phyloP scores from a whole-genome alignment of 2,329 filamentous ascomycete genomes.

The Ophiostoma ips region DNA sequence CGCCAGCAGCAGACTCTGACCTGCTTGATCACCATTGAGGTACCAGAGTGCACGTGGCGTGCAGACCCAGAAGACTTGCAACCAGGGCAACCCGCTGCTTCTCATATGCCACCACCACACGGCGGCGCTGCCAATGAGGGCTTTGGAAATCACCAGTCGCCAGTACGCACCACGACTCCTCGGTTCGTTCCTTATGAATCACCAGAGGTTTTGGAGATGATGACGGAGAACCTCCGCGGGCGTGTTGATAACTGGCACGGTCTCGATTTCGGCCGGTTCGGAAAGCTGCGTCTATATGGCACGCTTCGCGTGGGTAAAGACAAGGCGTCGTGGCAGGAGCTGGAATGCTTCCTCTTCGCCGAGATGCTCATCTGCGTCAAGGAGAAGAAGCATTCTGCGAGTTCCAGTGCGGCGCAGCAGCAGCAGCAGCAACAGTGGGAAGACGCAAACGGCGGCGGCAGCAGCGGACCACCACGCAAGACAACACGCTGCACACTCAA shows the following conservation, averaged over 20 bases:
- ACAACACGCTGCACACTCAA: slow-evolving; percentile 75
- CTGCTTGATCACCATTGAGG: slow-evolving; percentile 86
- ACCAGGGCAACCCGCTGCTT: slow-evolving; percentile 26
- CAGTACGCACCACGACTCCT: slow-evolving; percentile 38
- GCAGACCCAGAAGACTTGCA: slow-evolving; percentile 71
- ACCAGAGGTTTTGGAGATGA: slow-evolving; percentile 62
- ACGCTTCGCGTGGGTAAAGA: slow-evolving; percentile 92
- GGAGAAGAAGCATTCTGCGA: slow-evolving; percentile 60
- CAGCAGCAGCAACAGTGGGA: slow-evolving; percentile 55
- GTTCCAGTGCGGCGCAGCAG: slow-evolving; percentile 17
- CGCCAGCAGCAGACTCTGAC: slow-evolving; percentile 91
- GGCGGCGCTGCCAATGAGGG: slow-evolving; percentile 43
- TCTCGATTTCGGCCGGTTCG: slow-evolving; percentile 84
- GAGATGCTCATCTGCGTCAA: slow-evolving; percentile 99
- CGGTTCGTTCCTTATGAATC: slow-evolving; percentile 61
- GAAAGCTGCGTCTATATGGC: slow-evolving; percentile 78
- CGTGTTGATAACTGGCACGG: slow-evolving; percentile 99
- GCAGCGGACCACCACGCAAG: slow-evolving; percentile 37
- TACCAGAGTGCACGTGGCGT: slow-evolving; percentile 82
- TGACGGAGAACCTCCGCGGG: slow-evolving; percentile 69
- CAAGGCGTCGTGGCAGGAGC: slow-evolving; percentile 88
- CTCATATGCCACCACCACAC: slow-evolving; percentile 26
- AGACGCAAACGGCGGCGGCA: slow-evolving; percentile 32
- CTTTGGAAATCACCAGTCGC: slow-evolving; percentile 44
- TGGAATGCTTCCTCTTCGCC: slow-evolving; percentile 92